Percentiles rank a stretch among this genome's conserved stretches.
These are phyloP conservation scores for Silene vulgaris DNA, from an alignment of 179 eudicot genomes.

Conservation along the genomic window DNA sequence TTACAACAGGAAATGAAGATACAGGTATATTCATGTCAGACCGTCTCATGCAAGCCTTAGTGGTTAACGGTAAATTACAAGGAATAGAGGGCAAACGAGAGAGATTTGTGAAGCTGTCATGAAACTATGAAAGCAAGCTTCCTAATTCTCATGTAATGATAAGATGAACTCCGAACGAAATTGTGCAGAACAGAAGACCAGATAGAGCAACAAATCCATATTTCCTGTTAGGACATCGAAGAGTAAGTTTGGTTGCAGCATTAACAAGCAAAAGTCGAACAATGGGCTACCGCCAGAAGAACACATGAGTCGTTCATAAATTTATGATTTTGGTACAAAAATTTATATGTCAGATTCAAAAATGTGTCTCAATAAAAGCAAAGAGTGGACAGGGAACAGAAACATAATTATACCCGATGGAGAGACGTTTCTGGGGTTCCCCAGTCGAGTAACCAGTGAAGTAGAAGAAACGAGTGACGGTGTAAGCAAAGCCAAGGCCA, in stretches of 20 bases:
- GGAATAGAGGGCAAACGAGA: no score
- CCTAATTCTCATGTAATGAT: conserved; percentile 23
- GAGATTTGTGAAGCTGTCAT: no score
- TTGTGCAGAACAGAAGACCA: conserved; percentile 32
- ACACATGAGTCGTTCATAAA: background rate
- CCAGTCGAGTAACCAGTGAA: conserved; percentile 89
- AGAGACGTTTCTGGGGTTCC: conserved; percentile 60
- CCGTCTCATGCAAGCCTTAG: no score
- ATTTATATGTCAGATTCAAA: background rate
- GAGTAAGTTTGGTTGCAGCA: background rate
- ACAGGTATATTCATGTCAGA: background rate
- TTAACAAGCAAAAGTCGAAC: background rate
- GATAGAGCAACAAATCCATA: conserved; percentile 28
- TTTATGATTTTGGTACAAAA: no score
- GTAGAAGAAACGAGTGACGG: conserved; percentile 62
- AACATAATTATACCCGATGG: conserved; percentile 47
- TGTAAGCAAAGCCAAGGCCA: conserved; percentile 45
- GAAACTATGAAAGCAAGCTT: background rate
- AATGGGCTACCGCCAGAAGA: background rate
- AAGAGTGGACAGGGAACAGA: background rate
- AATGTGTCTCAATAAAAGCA: background rate
- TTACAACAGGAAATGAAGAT: background rate
- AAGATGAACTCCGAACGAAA: conserved; percentile 35
- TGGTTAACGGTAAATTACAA: background rate
- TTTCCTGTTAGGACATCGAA: conserved; percentile 30